These are phyloP conservation scores for Sporothrix euskadiensis DNA, from an alignment of 2,329 filamentous ascomycete genomes.

Conservation along the genomic window DNA sequence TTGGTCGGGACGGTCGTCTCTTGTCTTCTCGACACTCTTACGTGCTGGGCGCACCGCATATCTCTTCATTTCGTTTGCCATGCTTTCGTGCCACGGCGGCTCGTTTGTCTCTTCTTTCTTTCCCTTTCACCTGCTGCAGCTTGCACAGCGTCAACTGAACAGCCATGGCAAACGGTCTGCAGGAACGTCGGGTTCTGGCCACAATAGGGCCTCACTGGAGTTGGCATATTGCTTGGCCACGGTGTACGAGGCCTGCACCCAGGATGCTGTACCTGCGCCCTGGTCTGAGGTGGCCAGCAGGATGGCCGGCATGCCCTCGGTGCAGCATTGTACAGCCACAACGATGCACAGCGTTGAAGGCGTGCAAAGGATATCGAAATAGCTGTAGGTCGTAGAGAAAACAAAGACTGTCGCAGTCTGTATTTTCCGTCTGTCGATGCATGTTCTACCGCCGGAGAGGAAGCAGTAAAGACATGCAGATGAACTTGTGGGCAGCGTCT, in stretches of 20 bases:
- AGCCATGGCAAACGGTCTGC: constrained; percentile 9
- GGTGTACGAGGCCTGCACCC: neutral
- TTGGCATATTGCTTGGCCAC: neutral
- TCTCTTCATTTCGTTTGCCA: constrained; percentile 16
- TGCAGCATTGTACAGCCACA: neutral
- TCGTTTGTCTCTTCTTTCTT: neutral
- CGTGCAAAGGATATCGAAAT: neutral
- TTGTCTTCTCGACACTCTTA: neutral
- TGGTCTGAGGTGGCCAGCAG: constrained; percentile 3
- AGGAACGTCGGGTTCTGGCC: neutral
- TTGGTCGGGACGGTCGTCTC: neutral
- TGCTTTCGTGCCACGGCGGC: constrained; percentile 2
- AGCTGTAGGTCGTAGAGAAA: neutral
- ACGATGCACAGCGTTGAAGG: neutral
- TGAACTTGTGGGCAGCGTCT: neutral
- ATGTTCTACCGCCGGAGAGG: neutral
- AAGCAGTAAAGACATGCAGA: neutral
- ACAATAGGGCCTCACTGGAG: neutral
- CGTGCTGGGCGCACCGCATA: neutral
- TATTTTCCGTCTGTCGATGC: constrained; percentile 6
- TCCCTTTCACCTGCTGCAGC: neutral
- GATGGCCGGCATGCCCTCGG: neutral
- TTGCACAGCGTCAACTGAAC: neutral
- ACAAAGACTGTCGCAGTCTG: neutral
- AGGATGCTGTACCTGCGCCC: neutral